Evolutionary conservation across 352 stramenopile species (phyloP).

Genomic region (Pythium brassicae): DNA sequence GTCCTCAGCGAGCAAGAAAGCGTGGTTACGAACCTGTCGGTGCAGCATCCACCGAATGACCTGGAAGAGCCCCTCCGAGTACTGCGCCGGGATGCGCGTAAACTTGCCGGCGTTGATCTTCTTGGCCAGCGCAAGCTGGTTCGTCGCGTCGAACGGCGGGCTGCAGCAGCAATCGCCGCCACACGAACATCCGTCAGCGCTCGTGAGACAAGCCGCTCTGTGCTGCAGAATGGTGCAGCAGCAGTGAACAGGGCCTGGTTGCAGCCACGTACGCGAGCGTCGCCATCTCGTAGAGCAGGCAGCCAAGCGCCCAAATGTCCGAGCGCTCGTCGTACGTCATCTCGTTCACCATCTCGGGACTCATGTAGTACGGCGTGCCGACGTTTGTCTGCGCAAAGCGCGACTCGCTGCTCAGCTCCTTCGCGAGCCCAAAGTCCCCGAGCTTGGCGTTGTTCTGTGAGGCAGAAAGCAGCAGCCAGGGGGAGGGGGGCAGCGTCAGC

Average conservation of each 20-base stretch:
- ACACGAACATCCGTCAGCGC: no score
- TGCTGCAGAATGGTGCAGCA: no score
- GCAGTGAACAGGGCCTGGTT: background rate
- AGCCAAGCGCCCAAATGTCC: constrained; percentile 90
- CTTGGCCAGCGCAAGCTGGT: constrained; percentile 89
- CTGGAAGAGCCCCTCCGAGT: constrained; percentile 89
- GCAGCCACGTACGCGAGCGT: constrained; percentile 58
- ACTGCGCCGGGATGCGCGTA: constrained; percentile 84
- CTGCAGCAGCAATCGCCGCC: no score
- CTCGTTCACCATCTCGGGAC: constrained; percentile 89
- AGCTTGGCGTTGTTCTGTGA: constrained; percentile 88
- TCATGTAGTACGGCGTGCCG: constrained; percentile 93
- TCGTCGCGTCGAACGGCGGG: constrained; percentile 90
- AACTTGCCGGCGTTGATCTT: constrained; percentile 94
- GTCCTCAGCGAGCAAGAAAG: no score
- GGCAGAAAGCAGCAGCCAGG: background rate
- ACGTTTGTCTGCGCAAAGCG: constrained; percentile 90
- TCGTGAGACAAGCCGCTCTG: no score
- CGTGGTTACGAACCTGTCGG: constrained; percentile 33
- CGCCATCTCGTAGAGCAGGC: constrained; percentile 90
- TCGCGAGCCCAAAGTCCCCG: constrained; percentile 89
- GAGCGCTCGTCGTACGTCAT: constrained; percentile 92
- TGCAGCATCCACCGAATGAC: constrained; percentile 90
- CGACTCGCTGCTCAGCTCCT: constrained; percentile 88
- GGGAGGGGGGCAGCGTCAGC: constrained; percentile 8